Evolutionary conservation across 768 basidiomycete species (phyloP).

Genomic region (Flagelloscypha sp.): DNA sequence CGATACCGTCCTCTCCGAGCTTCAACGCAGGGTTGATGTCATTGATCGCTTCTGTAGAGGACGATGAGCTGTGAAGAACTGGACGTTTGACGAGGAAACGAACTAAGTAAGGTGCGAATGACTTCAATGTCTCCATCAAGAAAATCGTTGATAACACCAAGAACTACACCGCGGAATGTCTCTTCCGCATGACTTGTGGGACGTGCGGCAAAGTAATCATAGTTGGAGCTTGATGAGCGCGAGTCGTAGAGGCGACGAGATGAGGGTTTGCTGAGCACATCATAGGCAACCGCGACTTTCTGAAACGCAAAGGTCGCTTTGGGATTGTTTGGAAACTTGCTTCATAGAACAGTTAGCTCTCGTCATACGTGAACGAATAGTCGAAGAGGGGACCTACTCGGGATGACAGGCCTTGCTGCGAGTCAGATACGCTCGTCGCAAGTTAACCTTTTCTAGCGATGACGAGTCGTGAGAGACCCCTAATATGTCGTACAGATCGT

Average conservation of each 20-base stretch:
- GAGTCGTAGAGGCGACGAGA: conserved; percentile 63
- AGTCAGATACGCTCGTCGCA: conserved; percentile 69
- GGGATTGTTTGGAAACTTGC: conserved; percentile 73
- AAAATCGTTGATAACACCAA: conserved; percentile 74
- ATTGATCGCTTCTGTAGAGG: conserved; percentile 55
- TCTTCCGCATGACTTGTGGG: conserved; percentile 61
- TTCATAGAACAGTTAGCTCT: conserved; percentile 21
- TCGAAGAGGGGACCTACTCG: conserved; percentile 48
- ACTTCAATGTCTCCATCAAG: conserved; percentile 84
- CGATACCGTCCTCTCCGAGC: conserved; percentile 71
- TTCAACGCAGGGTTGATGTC: conserved; percentile 73
- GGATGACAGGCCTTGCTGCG: conserved; percentile 77
- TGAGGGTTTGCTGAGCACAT: conserved; percentile 67
- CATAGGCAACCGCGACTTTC: conserved; percentile 77
- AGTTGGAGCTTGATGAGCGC: conserved; percentile 35
- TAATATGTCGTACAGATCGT: conserved; percentile 68
- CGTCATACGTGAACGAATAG: conserved; percentile 3
- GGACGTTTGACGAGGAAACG: conserved; percentile 17
- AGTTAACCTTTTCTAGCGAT: conserved; percentile 47
- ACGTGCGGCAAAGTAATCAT: conserved; percentile 47
- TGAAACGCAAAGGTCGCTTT: conserved; percentile 82
- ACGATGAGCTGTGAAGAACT: not conserved
- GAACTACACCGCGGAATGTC: conserved; percentile 66
- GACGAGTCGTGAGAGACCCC: conserved; percentile 48
- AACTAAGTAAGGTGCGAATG: conserved; percentile 67